Evolutionary conservation across 2,329 filamentous ascomycete species (phyloP).

Genomic region (Sporothrix curviconia): DNA sequence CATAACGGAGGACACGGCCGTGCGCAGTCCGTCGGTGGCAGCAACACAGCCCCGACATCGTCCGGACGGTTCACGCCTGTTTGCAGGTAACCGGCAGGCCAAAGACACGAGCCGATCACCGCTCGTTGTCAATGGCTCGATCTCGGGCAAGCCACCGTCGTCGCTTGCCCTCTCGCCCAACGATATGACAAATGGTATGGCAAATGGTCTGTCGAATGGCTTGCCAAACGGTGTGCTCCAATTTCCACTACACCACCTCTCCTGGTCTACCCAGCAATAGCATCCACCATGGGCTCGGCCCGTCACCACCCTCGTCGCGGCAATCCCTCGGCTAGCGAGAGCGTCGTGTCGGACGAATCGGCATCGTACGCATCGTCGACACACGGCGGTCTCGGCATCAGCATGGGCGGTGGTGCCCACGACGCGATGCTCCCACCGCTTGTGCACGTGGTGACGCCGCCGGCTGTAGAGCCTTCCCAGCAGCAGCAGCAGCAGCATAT

Average conservation of each 20-base stretch:
- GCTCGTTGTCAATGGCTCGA: conserved; percentile 29
- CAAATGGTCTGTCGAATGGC: background rate
- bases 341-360: conserved; percentile 23
- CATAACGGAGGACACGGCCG: conserved; percentile 34
- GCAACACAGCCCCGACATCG: conserved; percentile 34
- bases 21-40: conserved; percentile 36
- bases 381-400: conserved; percentile 27
- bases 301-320: conserved; percentile 22
- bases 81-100: conserved; percentile 23
- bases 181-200: background rate
- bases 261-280: background rate
- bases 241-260: background rate
- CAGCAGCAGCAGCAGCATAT: conserved; percentile 12
- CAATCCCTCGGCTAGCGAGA: conserved; percentile 26
- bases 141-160: conserved; percentile 22
- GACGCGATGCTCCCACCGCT: conserved; percentile 5
- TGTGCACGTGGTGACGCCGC: conserved; percentile 17
- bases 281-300: background rate
- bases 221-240: background rate
- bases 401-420: conserved; percentile 13
- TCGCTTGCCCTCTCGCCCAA: background rate
- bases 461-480: conserved; percentile 19
- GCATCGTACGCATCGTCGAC: conserved; percentile 26
- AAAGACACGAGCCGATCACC: conserved; percentile 24
- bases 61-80: conserved; percentile 31